phyloP scores from a whole-genome alignment of 148 eudicot genomes.

The Gaultheria prostrata region DNA sequence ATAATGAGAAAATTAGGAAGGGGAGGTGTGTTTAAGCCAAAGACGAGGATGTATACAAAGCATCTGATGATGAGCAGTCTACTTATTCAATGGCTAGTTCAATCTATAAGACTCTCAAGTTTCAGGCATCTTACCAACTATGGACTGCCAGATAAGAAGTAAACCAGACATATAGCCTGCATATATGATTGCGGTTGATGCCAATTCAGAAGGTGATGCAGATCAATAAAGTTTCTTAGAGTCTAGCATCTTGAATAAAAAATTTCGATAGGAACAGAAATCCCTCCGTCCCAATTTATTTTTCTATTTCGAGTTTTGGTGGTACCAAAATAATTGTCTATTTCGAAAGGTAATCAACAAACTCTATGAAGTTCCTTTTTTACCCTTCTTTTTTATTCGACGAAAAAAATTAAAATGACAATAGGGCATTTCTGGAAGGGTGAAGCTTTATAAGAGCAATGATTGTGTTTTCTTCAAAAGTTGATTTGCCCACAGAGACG shows the following conservation, averaged over 20 bases:
- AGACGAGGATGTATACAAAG: background rate
- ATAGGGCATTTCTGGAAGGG: background rate
- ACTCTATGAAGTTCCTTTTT: background rate
- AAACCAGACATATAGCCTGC: background rate
- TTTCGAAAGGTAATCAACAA: background rate
- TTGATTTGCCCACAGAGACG: background rate
- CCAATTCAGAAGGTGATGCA: background rate
- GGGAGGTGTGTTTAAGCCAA: background rate
- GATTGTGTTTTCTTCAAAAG: background rate
- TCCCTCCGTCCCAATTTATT: background rate
- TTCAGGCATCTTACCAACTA: background rate
- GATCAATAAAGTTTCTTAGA: background rate
- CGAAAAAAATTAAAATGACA: background rate
- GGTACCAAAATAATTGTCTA: background rate
- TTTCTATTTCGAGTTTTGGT: background rate
- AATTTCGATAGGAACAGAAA: background rate
- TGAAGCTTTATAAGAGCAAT: background rate
- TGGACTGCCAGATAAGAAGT: background rate
- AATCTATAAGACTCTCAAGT: background rate
- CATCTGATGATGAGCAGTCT: background rate
- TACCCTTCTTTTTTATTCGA: background rate
- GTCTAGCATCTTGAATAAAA: background rate
- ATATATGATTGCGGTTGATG: background rate
- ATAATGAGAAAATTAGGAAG: constrained; percentile 20
- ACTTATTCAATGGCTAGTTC: background rate